Evolutionary conservation across 148 eudicot genomes (phyloP).

Genomic region (Rhododendron griersonianum): DNA sequence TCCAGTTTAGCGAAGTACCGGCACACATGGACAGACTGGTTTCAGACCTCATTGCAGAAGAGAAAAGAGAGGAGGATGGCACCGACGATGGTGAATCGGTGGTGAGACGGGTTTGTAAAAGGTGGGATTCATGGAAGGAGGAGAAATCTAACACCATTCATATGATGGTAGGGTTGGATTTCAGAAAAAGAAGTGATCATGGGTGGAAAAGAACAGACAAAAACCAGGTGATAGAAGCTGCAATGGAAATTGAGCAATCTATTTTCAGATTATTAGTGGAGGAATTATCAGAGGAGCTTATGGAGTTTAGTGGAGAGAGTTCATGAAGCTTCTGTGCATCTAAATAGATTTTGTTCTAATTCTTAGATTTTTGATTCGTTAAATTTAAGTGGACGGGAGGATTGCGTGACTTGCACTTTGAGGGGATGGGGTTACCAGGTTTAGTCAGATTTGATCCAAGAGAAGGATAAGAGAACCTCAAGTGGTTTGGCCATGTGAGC

Average conservation of each 20-base stretch:
- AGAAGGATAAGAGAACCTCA: background rate
- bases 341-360: constrained; percentile 7
- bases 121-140: constrained; percentile 64
- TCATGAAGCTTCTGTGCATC: constrained; percentile 12
- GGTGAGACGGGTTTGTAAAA: constrained; percentile 39
- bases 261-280: constrained; percentile 50
- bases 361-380: background rate
- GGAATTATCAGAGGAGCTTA: constrained; percentile 54
- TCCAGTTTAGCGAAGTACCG: constrained; percentile 20
- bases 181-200: constrained; percentile 28
- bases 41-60: constrained; percentile 58
- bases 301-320: background rate
- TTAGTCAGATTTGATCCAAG: background rate
- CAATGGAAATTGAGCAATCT: constrained; percentile 48
- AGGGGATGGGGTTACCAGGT: constrained; percentile 5
- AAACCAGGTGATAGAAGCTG: constrained; percentile 34
- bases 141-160: constrained; percentile 72
- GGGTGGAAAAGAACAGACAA: constrained; percentile 45
- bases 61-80: constrained; percentile 23
- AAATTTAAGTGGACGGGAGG: constrained; percentile 4
- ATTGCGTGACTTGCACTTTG: constrained; percentile 9
- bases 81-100: constrained; percentile 18
- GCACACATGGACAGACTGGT: constrained; percentile 53
- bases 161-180: constrained; percentile 78
- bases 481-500: background rate